Base-by-base conservation (phyloP, 306 rosid genomes). In the Ammopiptanthus mongolicus region DNA sequence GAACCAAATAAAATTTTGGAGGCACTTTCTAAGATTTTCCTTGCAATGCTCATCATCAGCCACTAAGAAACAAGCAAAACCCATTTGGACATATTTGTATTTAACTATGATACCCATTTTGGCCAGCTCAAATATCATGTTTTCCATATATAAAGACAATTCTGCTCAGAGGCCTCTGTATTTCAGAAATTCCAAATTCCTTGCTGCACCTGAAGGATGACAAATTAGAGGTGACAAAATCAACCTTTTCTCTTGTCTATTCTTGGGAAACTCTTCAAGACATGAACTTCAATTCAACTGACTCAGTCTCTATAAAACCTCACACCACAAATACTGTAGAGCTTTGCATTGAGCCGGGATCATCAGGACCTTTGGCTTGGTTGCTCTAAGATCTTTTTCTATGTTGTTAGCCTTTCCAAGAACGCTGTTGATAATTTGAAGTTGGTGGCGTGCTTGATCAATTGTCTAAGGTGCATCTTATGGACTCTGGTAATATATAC, bases 1-100 rank as follows among this genome's bases (percentile, higher is more conserved):
- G 29, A 68, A 55, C 56, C 83, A 73, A 62, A 71, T n/a, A 34
- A 2, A 21, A 4, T 67, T 80, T 76, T 84, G 80, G 81, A 81
- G 85, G 64, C 58, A 73, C 60, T 81, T 84, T 73, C 88, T 78
- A 81, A 53, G 88, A 56, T 51, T 84, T 81, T 73, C 79, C 74
- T 78, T 75, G 81, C 69, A 46, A 55, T 47, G 12, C 9, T 77
- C 81, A 84, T 72, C 70, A 59, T 5, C 58, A 71, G 25, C 11
- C 42, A 65, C 59, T 50, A 42, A n/a, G 44, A 47, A 61, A 69
- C 80, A 68, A 53, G n/a, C 3, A 65, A 50, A 15, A 1, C 23
- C 34, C 5, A 53, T 42, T n/a, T 31, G 69, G 5, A 64, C 41
- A 69, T 69, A 65, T 39, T 67, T 75, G 78, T 69, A n/a, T 61